These are phyloP conservation scores for Mycena vulgaris DNA, from an alignment of 768 basidiomycete species.

Conservation along the genomic window DNA sequence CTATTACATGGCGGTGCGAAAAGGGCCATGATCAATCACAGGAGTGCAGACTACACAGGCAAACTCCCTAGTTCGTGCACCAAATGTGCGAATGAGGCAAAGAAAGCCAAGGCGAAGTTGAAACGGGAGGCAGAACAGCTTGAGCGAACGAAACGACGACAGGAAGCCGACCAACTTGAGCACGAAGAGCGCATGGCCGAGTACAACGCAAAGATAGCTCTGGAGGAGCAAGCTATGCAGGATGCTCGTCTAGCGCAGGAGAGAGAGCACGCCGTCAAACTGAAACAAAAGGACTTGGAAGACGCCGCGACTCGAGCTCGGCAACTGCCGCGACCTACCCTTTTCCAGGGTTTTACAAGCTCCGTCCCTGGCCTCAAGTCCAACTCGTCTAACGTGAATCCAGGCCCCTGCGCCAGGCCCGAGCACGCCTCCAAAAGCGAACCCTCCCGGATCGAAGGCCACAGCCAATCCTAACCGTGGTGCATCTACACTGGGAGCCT, in stretches of 20 bases:
- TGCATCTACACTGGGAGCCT: not conserved
- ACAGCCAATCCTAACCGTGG: not conserved
- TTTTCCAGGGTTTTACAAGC: not conserved
- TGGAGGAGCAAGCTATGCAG: conserved; percentile 44
- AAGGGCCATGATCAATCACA: conserved; percentile 59
- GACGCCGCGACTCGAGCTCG: conserved; percentile 35
- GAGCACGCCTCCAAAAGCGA: too few species aligned
- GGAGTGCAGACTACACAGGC: conserved; percentile 52
- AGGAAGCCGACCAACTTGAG: conserved; percentile 50
- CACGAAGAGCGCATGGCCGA: conserved; percentile 53
- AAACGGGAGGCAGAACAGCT: conserved; percentile 48
- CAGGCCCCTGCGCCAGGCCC: not conserved
- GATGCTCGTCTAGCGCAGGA: conserved; percentile 57
- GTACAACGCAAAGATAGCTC: conserved; percentile 53
- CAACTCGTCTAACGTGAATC: not conserved
- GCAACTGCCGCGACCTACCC: not conserved
- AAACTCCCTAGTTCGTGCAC: conserved; percentile 40
- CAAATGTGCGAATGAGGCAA: conserved; percentile 53
- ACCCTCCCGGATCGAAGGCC: too few species aligned
- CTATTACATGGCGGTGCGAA: conserved; percentile 56
- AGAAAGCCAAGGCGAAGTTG: conserved; percentile 52
- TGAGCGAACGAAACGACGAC: conserved; percentile 49
- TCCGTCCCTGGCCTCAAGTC: not conserved
- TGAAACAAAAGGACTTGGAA: conserved; percentile 64
- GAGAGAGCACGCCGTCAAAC: conserved; percentile 50